Evolutionary conservation across 1,284 basidiomycete genomes (phyloP).

Genomic region (Porogramme epimiltina): DNA sequence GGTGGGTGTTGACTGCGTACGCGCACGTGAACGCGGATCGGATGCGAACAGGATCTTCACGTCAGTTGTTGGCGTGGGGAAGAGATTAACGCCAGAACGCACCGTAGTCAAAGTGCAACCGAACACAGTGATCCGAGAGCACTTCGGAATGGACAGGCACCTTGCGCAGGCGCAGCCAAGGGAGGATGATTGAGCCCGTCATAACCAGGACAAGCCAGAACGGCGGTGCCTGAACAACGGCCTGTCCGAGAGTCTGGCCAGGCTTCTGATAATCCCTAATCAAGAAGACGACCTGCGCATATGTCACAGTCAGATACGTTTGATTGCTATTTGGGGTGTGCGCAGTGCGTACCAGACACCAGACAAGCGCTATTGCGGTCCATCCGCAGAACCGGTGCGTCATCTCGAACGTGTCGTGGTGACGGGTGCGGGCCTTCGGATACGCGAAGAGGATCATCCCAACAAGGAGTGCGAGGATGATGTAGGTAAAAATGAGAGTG

Average conservation of each 20-base stretch:
- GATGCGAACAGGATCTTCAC: too few species aligned
- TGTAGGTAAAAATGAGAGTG: conserved; percentile 52
- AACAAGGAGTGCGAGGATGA: conserved; percentile 48
- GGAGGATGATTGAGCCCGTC: conserved; percentile 52
- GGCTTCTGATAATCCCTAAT: conserved; percentile 51
- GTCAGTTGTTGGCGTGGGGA: too few species aligned
- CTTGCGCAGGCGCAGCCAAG: conserved; percentile 55
- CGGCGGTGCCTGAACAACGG: conserved; percentile 42
- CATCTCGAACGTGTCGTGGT: conserved; percentile 53
- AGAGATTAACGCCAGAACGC: not conserved
- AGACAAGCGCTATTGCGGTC: conserved; percentile 52
- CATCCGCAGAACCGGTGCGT: conserved; percentile 59
- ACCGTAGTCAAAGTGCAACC: conserved; percentile 58
- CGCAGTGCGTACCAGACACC: conserved; percentile 44
- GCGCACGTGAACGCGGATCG: too few species aligned
- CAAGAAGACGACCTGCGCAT: conserved; percentile 45
- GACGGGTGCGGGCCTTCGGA: conserved; percentile 44
- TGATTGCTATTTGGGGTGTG: too few species aligned
- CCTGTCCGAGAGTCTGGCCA: conserved; percentile 40
- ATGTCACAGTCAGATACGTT: not conserved
- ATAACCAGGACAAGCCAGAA: conserved; percentile 58
- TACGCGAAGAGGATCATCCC: conserved; percentile 51
- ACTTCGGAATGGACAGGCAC: conserved; percentile 52
- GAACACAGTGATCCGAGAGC: conserved; percentile 55
- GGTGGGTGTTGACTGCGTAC: conserved; percentile 41